Evolutionary conservation across 257 asterid species (phyloP).

Genomic region (Jaltomata sinuosa): DNA sequence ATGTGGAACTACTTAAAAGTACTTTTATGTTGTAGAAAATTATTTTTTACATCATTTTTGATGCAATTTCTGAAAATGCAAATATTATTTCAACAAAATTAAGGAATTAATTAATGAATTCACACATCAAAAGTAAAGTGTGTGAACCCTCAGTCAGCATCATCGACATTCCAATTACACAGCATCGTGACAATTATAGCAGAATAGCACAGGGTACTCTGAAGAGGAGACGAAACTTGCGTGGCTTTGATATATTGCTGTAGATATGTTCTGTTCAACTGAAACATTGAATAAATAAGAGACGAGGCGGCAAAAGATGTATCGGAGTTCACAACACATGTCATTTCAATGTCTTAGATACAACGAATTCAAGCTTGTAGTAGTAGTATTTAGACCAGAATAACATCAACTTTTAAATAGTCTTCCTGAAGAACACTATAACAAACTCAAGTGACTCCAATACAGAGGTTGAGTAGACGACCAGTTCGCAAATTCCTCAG

Average conservation of each 20-base stretch:
- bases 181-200: not conserved
- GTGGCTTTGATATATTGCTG: not conserved
- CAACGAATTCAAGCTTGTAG: not conserved
- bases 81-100: not conserved
- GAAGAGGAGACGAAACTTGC: not conserved
- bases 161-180: not conserved
- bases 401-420: not conserved
- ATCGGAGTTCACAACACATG: not conserved
- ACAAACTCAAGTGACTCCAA: not conserved
- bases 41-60: no score
- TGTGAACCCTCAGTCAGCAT: not conserved
- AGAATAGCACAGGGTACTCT: not conserved
- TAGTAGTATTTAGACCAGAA: not conserved
- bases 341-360: not conserved
- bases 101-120: not conserved
- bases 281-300: not conserved
- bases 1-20: not conserved
- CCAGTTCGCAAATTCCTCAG: constrained; percentile 10
- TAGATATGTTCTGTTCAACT: not conserved
- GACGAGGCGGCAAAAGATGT: not conserved
- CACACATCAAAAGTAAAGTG: not conserved
- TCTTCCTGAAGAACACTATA: not conserved
- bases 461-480: not conserved
- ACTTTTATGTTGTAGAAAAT: not conserved
- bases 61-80: not conserved